Evolutionary conservation across 208 protist species (phyloP).

Genomic region (Leishmania mexicana): DNA sequence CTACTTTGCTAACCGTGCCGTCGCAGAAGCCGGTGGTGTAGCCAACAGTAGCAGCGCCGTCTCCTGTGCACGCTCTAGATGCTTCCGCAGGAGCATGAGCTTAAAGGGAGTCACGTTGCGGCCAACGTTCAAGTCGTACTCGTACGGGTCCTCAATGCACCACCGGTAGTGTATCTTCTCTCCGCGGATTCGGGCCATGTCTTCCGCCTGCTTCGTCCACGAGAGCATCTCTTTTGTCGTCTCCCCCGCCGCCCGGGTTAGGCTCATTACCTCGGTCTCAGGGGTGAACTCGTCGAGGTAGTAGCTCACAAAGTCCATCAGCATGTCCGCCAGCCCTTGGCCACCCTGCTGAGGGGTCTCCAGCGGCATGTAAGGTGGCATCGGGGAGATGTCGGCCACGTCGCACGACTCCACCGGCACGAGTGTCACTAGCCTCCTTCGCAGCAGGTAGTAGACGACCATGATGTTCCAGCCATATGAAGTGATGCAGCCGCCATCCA

Average conservation of each 20-base stretch:
- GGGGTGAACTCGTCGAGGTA: slow-evolving; percentile 79
- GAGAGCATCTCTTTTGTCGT: slow-evolving; percentile 66
- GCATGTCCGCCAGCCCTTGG: slow-evolving; percentile 58
- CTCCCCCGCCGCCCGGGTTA: slow-evolving; percentile 49
- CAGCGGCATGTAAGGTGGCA: slow-evolving; percentile 33
- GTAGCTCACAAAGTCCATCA: slow-evolving; percentile 79
- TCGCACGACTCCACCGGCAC: slow-evolving; percentile 55
- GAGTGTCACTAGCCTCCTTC: slow-evolving; percentile 54
- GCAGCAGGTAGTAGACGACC: slow-evolving; percentile 83
- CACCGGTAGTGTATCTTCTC: slow-evolving; percentile 85
- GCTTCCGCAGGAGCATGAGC: slow-evolving; percentile 70
- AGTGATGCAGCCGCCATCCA: slow-evolving; percentile 76
- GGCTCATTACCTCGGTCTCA: slow-evolving; percentile 63
- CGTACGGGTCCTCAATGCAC: slow-evolving; percentile 93
- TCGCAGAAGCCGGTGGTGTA: neutral
- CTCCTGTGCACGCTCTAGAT: slow-evolving; percentile 64
- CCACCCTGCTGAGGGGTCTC: slow-evolving; percentile 20
- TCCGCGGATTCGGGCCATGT: slow-evolving; percentile 68
- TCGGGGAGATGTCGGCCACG: slow-evolving; percentile 42
- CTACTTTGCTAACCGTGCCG: neutral
- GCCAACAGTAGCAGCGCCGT: slow-evolving; percentile 56
- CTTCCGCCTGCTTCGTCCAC: slow-evolving; percentile 85
- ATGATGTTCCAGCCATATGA: slow-evolving; percentile 92
- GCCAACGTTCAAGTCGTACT: slow-evolving; percentile 88
- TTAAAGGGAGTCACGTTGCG: slow-evolving; percentile 89